Evolutionary conservation across 148 eudicot species (phyloP).

Genomic region (Vaccinium corymbosum): DNA sequence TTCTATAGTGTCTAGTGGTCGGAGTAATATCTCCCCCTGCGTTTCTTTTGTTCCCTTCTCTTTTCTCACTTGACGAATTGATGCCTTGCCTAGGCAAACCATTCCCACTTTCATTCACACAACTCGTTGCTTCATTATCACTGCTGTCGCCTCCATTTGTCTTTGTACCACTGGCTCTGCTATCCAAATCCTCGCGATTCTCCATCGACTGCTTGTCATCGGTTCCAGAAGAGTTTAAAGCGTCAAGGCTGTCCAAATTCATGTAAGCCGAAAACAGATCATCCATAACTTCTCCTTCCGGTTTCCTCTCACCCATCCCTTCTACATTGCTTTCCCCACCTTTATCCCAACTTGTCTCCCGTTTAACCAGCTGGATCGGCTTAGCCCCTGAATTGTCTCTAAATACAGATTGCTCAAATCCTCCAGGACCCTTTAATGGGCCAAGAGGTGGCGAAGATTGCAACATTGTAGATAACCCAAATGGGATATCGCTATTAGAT

Average conservation of each 20-base stretch:
- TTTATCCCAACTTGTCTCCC: slow-evolving; percentile 63
- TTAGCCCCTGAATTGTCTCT: slow-evolving; percentile 50
- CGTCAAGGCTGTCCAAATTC: slow-evolving; percentile 79
- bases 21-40: slow-evolving; percentile 65
- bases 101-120: slow-evolving; percentile 61
- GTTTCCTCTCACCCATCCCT: slow-evolving; percentile 51
- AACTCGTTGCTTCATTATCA: slow-evolving; percentile 86
- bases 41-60: slow-evolving; percentile 60
- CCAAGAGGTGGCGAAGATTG: slow-evolving; percentile 55
- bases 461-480: slow-evolving; percentile 54
- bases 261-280: slow-evolving; percentile 73
- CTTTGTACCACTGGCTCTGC: slow-evolving; percentile 80
- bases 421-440: slow-evolving; percentile 35
- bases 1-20: slow-evolving; percentile 67
- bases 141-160: slow-evolving; percentile 86
- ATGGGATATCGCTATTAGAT: slow-evolving; percentile 88
- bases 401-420: slow-evolving; percentile 26
- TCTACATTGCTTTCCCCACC: slow-evolving; percentile 40
- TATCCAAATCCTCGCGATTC: slow-evolving; percentile 73
- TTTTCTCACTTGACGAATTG: slow-evolving; percentile 21
- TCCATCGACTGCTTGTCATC: slow-evolving; percentile 66
- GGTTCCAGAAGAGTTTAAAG: slow-evolving; percentile 73
- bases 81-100: slow-evolving; percentile 33
- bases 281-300: slow-evolving; percentile 72
- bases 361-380: slow-evolving; percentile 65